phyloP scores from a whole-genome alignment of 768 basidiomycete genomes.

The Tricholoma sp. region DNA sequence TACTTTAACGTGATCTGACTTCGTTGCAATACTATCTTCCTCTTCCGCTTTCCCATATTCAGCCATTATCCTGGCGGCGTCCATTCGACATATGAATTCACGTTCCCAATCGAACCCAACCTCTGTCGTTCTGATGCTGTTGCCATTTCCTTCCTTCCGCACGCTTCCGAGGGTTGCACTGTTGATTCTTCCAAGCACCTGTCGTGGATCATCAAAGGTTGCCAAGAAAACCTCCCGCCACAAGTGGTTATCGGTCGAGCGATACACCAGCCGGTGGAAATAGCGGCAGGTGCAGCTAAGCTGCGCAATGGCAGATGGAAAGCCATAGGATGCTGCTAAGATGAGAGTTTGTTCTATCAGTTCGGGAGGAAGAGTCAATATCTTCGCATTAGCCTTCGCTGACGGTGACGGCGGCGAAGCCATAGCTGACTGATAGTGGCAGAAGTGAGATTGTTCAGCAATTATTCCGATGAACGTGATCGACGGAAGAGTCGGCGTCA shows the following conservation, averaged over 20 bases:
- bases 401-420: background rate
- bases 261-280: conserved; percentile 12
- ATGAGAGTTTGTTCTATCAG: conserved; percentile 15
- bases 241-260: conserved; percentile 19
- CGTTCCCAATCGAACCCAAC: conserved; percentile 14
- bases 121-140: background rate
- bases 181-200: conserved; percentile 9
- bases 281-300: conserved; percentile 12
- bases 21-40: conserved; percentile 3
- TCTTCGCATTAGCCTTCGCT: background rate
- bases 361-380: conserved; percentile 14
- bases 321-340: conserved; percentile 8
- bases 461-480: no score
- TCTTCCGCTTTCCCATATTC: background rate
- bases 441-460: no score
- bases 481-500: no score
- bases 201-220: conserved; percentile 46
- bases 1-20: conserved; percentile 3
- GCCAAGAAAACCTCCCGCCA: conserved; percentile 47
- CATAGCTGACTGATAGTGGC: background rate
- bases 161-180: conserved; percentile 4
- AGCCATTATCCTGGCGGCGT: conserved; percentile 10
- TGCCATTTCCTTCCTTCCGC: background rate
- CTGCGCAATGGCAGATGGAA: conserved; percentile 12
- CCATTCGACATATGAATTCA: conserved; percentile 15